Evolutionary conservation across 176 grass and related monocot genomes (phyloP), one percentile per base, ranked within the genome.

Genomic region (Eleusine indica): DNA sequence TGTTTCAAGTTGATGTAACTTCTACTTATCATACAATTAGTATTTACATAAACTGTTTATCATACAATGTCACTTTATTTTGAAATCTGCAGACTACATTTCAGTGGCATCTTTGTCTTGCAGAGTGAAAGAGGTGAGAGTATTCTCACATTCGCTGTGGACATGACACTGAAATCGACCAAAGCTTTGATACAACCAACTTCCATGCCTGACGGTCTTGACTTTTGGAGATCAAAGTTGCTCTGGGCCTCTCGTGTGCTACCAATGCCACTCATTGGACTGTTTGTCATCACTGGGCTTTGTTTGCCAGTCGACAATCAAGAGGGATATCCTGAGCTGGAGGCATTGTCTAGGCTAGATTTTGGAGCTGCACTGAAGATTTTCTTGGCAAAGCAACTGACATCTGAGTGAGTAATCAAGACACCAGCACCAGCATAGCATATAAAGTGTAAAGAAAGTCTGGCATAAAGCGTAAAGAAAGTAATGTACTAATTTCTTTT

Each of bases 91-190:
- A 16, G 16, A 78, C 10, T 77, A 56, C 38, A 71, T 66, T 48
- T 40, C 74, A 82, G 66, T 21, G 43, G 0, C 17, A 66, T 47
- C 3, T 17, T 57, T 52, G 51, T 70, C 32, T 87, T 84, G 46
- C 87, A 95, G 93, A 86, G 64, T 60, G 91, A 95, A 82, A 92
- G 91, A 84, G 93, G 96, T 66, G 96, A 98, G 90, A 95, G 84
- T 82, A 70, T 95, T 70, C 70, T 95, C 65, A 80, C 92, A 72
- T 80, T 93, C 77, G 93, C 89, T 3, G 80, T 87, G 63, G 89
- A 91, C 79, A 89, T 92, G 83, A 86, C 89, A 66, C 43, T 92
- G n/a, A 91, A 85, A 84, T 91, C 96, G 22, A 86, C 90, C 71
- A 90, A 91, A 93, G 86, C 82, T 43, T 87, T 93, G 38, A 7